These are phyloP conservation scores for Pleomassaria siparia DNA, from an alignment of 2,329 filamentous ascomycete genomes.

Conservation along the genomic window DNA sequence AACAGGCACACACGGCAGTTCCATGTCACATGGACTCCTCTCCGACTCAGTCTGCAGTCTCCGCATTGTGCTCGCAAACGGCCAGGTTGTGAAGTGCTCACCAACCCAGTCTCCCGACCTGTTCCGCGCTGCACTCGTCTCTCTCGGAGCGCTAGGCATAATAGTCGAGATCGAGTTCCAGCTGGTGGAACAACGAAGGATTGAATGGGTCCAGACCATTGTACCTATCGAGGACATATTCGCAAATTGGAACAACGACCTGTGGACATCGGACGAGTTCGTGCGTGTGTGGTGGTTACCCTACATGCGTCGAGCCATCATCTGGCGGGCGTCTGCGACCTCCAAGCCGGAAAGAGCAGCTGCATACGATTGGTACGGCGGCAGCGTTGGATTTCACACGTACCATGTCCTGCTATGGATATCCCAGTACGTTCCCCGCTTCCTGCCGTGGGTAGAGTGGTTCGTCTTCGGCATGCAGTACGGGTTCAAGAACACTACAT, in stretches of 20 bases:
- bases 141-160: constrained; percentile 86
- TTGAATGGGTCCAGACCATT: constrained; percentile 83
- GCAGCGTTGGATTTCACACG: constrained; percentile 77
- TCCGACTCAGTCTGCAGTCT: constrained; percentile 75
- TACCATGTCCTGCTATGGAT: constrained; percentile 90
- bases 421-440: constrained; percentile 72
- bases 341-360: constrained; percentile 62
- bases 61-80: constrained; percentile 80
- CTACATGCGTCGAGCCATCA: constrained; percentile 81
- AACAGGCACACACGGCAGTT: constrained; percentile 92
- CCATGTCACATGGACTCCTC: constrained; percentile 77
- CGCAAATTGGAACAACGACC: constrained; percentile 66
- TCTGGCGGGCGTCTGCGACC: constrained; percentile 86
- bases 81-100: constrained; percentile 70
- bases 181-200: constrained; percentile 77
- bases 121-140: constrained; percentile 85
- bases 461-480: constrained; percentile 98
- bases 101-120: constrained; percentile 69
- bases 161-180: constrained; percentile 86
- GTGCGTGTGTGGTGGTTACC: constrained; percentile 98
- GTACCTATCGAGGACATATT: constrained; percentile 70
- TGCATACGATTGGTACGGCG: constrained; percentile 76
- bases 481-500: constrained; percentile 73
- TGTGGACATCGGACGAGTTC: constrained; percentile 87
- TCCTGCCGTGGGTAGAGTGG: constrained; percentile 90